phyloP scores from a whole-genome alignment of 2,329 filamentous ascomycete species.

The Neofusicoccum cordaticola region DNA sequence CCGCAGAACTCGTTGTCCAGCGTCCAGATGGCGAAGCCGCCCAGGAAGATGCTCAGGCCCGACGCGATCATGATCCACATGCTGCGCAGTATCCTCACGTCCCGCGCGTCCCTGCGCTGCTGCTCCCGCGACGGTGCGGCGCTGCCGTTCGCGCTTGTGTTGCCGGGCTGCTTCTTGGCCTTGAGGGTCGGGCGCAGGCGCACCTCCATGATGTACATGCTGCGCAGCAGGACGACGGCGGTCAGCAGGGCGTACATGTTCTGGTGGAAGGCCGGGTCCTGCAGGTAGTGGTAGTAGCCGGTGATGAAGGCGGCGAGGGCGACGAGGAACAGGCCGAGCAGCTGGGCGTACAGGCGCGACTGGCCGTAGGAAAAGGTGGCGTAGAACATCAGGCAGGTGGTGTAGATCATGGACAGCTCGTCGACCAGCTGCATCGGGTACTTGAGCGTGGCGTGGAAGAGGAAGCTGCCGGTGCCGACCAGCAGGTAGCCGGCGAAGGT shows the following conservation, averaged over 20 bases:
- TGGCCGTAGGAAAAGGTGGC: constrained; percentile 72
- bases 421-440: constrained; percentile 71
- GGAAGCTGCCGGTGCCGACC: constrained; percentile 60
- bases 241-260: constrained; percentile 73
- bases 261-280: constrained; percentile 81
- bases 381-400: constrained; percentile 62
- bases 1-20: constrained; percentile 76
- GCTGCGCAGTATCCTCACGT: constrained; percentile 56
- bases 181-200: constrained; percentile 58
- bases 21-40: constrained; percentile 74
- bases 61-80: constrained; percentile 75
- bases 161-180: constrained; percentile 24
- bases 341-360: constrained; percentile 48
- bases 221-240: constrained; percentile 65
- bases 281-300: constrained; percentile 75
- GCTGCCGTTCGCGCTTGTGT: neutral
- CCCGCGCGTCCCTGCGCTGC: constrained; percentile 53
- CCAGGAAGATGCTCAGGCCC: constrained; percentile 69
- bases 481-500: constrained; percentile 61
- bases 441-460: constrained; percentile 64
- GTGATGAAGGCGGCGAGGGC: constrained; percentile 64
- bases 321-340: constrained; percentile 58
- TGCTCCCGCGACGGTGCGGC: constrained; percentile 24
- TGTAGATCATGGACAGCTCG: constrained; percentile 71
- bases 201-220: constrained; percentile 74